phyloP scores from a whole-genome alignment of 306 rosid species.

The Quercus rubra region DNA sequence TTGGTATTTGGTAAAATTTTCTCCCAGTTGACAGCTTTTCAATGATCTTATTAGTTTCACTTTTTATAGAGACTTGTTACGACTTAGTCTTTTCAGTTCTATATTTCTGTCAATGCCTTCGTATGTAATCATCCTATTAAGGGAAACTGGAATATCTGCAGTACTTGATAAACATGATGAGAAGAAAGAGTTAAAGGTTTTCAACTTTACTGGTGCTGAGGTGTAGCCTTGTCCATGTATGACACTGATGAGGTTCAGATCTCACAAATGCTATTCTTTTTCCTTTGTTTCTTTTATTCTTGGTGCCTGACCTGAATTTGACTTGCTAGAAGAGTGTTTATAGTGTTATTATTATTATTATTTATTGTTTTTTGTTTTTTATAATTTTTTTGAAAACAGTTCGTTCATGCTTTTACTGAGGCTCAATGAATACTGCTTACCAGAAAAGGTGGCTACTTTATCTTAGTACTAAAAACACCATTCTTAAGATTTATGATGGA shows the following conservation, averaged over 20 bases:
- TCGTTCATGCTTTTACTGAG: slow-evolving; percentile 75
- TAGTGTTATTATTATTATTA: neutral
- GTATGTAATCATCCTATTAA: neutral
- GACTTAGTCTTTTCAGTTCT: neutral
- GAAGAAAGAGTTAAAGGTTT: slow-evolving; percentile 43
- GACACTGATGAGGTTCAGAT: slow-evolving; percentile 64
- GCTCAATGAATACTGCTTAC: slow-evolving; percentile 79
- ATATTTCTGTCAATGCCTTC: neutral
- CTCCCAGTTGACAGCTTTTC: neutral
- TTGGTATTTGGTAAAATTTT: slow-evolving; percentile 41
- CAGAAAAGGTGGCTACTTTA: slow-evolving; percentile 95
- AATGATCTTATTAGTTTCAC: neutral
- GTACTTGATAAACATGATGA: slow-evolving; percentile 73
- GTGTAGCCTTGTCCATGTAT: slow-evolving; percentile 51
- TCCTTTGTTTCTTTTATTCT: neutral
- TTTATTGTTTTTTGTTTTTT: rapidly evolving
- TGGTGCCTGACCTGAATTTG: slow-evolving; percentile 16
- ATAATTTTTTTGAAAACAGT: slow-evolving; percentile 30
- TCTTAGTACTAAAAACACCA: slow-evolving; percentile 92
- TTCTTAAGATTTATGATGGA: slow-evolving; percentile 97
- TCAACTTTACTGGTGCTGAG: slow-evolving; percentile 48
- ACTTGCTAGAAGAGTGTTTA: neutral
- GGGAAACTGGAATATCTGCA: slow-evolving; percentile 29
- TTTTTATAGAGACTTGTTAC: neutral
- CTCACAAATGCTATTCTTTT: slow-evolving; percentile 10